Evolutionary conservation across 257 asterid species (phyloP).

Genomic region (Solanum phureja): DNA sequence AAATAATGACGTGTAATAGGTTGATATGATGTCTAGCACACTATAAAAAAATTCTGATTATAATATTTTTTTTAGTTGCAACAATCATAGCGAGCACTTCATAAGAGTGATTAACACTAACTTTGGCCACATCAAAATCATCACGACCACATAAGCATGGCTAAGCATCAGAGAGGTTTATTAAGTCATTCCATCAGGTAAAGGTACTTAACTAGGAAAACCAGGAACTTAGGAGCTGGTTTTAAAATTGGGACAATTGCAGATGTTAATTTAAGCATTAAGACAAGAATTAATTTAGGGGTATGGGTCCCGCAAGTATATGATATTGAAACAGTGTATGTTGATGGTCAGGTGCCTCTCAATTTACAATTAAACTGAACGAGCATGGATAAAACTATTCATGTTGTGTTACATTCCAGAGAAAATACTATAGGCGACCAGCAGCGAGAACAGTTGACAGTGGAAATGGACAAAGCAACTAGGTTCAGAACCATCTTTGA

Average conservation of each 20-base stretch:
- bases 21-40: background rate
- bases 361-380: background rate
- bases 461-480: background rate
- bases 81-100: background rate
- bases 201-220: background rate
- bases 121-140: background rate
- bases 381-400: background rate
- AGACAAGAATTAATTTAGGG: background rate
- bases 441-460: background rate
- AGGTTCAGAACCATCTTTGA: background rate
- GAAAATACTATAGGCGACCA: background rate
- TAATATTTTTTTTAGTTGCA: background rate
- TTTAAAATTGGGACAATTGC: background rate
- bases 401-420: background rate
- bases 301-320: background rate
- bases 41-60: background rate
- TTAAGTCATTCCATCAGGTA: background rate
- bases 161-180: background rate
- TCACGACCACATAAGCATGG: background rate
- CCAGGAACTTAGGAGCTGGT: background rate
- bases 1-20: background rate
- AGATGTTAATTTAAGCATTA: background rate
- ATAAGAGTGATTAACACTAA: background rate
- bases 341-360: background rate
- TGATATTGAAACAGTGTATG: background rate